Base-by-base conservation (phyloP, 2,329 filamentous ascomycete species). In the Purpureocillium takamizusanense region DNA sequence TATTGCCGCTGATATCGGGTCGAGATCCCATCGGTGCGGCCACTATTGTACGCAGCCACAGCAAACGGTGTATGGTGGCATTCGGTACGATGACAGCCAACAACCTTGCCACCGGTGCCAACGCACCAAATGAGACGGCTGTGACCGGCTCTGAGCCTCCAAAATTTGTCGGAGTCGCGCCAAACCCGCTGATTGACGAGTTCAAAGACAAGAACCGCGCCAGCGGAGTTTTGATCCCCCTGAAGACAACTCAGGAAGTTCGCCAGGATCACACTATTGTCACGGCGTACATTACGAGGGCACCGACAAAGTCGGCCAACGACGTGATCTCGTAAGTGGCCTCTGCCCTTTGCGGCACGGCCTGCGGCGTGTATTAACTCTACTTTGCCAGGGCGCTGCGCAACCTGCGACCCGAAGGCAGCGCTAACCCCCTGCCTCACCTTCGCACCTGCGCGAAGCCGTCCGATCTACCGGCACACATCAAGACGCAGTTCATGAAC, bases 371-470 rank as follows among this genome's bases (percentile, higher is more conserved):
- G 25, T 12, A 28, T 12, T 12, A 12, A 8, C 25, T 7, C 25
- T 28, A 7, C 8, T 4, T 25, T 21, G 31, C 30, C 46, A 79
- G 76, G 45, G 68, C 75, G 43, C 61, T 80, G 49, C 70, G 74
- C 51, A 62, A 65, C 38, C 59, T 78, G 53, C 63, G 76, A 43
- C 73, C 74, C 51, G 72, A 77, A 52, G 74, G 75, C 55, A 70
- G 72, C 52, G 73, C 71, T 70, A 75, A 79, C 60, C 74, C 73
- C 67, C 66, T 82, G 50, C 73, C 77, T 62, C 79, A 90, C 62
- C 69, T 90, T 40, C 82, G 84, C 46, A 76, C 84, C 56, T 86
- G 86, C 56, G 83, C 81, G 42, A 87, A 88, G 59, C 75, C 74
- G 34, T 66, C 68, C 38, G 81, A 83, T 51, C 67, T 89, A 8